These are phyloP conservation scores for Lunularia cruciata DNA, from an alignment of 225 moss, liverwort and hornwort species.

Conservation along the genomic window DNA sequence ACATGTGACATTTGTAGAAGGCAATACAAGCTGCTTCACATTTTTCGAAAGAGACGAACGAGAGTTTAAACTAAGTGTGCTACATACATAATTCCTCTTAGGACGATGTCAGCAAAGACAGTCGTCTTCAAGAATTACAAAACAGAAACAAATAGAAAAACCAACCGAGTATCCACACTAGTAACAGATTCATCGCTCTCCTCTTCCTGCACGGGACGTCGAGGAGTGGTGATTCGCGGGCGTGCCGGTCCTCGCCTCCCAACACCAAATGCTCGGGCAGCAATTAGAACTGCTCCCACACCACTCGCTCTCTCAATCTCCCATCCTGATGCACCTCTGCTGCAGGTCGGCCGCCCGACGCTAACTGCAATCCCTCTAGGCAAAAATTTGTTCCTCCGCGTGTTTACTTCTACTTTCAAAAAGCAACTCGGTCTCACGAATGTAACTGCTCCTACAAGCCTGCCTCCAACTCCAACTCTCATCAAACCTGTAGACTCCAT, in stretches of 20 bases:
- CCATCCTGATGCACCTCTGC: slow-evolving; percentile 16
- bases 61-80: background rate
- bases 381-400: background rate
- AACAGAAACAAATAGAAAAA: background rate
- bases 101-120: no score
- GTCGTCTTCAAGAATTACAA: background rate
- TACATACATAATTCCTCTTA: background rate
- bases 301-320: slow-evolving; percentile 12
- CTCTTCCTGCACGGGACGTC: slow-evolving; percentile 35
- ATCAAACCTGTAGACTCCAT: slow-evolving; percentile 14
- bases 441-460: background rate
- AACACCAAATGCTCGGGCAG: slow-evolving; percentile 30
- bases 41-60: no score
- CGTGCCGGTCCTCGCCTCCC: slow-evolving; percentile 28
- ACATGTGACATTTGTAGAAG: no score
- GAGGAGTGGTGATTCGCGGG: slow-evolving; percentile 33
- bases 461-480: slow-evolving; percentile 12
- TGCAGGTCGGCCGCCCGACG: background rate
- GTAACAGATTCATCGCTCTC: slow-evolving; percentile 23
- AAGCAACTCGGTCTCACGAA: background rate
- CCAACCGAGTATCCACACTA: slow-evolving; percentile 20
- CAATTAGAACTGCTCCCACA: slow-evolving; percentile 27
- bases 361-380: background rate
- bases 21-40: no score
- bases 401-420: background rate